Conservation (phyloP, 176 grass and related monocot species). For the Otatea glauca region DNA sequence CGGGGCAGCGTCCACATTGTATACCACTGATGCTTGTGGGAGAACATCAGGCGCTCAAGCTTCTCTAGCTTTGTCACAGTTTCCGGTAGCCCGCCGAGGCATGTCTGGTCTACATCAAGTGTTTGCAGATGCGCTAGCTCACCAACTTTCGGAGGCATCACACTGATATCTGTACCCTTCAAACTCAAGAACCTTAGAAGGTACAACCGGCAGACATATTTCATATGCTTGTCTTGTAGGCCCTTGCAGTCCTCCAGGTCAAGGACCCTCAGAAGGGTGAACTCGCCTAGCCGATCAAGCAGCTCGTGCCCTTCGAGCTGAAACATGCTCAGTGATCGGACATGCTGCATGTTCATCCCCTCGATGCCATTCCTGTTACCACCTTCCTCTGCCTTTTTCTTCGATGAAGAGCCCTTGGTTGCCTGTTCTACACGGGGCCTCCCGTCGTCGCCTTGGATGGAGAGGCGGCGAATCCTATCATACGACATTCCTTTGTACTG, state of each 20-base stretch:
- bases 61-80: neutral
- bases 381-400: too few species aligned
- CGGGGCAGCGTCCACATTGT: neutral
- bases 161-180: neutral
- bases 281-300: neutral
- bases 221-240: neutral
- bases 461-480: neutral
- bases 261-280: conserved; percentile 21
- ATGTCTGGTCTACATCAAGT: too few species aligned
- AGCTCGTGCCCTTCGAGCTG: neutral
- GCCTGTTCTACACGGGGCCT: too few species aligned
- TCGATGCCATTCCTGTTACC: too few species aligned
- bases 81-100: neutral
- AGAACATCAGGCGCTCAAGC: neutral
- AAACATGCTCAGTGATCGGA: conserved; percentile 13
- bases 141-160: neutral
- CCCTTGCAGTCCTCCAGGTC: neutral
- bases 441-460: neutral
- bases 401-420: too few species aligned
- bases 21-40: accelerated
- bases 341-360: neutral
- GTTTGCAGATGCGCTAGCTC: neutral
- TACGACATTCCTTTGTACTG: too few species aligned
- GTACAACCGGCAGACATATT: neutral
- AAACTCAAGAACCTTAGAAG: conserved; percentile 26